Base-by-base conservation (phyloP, 371 early-diverging fungal genomes). In the Mucor circinelloides region DNA sequence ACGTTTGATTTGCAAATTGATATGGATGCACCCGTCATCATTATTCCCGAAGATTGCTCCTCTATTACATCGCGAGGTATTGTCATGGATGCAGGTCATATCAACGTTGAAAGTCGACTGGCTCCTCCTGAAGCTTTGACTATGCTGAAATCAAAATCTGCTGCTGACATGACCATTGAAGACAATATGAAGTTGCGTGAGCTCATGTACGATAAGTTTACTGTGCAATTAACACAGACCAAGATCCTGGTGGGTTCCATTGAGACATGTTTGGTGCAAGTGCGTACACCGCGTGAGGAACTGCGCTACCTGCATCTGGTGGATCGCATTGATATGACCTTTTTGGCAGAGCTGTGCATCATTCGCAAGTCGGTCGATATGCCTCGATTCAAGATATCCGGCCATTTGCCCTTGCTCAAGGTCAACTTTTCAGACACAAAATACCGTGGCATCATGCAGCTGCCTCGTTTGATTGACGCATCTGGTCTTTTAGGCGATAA, bases 21-120 rank as follows among this genome's bases (percentile, higher is more conserved):
- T 72, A 89, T 97, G 81, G 95, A 96, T 68, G 99, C 99, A 6
- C 99, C 99, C 1, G 92, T 98, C 42, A 89, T 99, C 75, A 89
- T 98, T n/a, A 80, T 99, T 34, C 98, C 98, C 0, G 93, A 95
- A 75, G 88, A 89, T 69, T 91, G 92, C 67, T 89, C 89, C 0
- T 86, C 88, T 38, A 73, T 75, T 36, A 76, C 87, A 40, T 83
- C 91, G 23, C 81, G 87, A 25, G 89, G 93, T 9, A 86, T 95
- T 9, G 93, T 97, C 0, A 75, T 98, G 27, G 99, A 99, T 76
- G 93, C 95, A 5, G 99, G 99, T 57, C 95, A 94, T 60, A 91
- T 99, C 66, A 87, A 87, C 27, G 89, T 98, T 3, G 91, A 91
- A 67, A 94, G 94, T 63, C 88, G 94, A 44, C 74, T 96, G 34